These are phyloP conservation scores for Hypoxylon rickii DNA, from an alignment of 495 filamentous ascomycete genomes.

Conservation along the genomic window DNA sequence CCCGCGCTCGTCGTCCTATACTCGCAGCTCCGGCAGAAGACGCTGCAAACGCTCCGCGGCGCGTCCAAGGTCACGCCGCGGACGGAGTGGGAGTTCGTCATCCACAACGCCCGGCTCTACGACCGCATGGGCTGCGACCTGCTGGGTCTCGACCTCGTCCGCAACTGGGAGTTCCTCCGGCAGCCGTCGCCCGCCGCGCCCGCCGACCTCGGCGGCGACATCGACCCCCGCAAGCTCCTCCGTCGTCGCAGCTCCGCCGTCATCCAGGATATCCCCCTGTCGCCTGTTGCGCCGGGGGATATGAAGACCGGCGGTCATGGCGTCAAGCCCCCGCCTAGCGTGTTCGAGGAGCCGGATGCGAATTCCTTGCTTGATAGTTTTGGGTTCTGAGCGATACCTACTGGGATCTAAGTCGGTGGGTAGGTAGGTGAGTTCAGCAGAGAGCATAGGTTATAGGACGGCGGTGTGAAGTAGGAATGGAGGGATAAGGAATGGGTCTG, in stretches of 20 bases:
- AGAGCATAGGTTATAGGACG: background rate
- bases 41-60: constrained; percentile 81
- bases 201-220: constrained; percentile 45
- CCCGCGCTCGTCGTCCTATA: constrained; percentile 88
- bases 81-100: constrained; percentile 86
- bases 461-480: no score
- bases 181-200: constrained; percentile 43
- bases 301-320: constrained; percentile 53
- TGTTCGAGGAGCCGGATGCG: constrained; percentile 88
- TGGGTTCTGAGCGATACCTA: constrained; percentile 57
- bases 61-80: constrained; percentile 78
- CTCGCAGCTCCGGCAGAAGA: constrained; percentile 81
- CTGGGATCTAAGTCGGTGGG: background rate
- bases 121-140: constrained; percentile 95
- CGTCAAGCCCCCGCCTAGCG: constrained; percentile 66
- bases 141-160: constrained; percentile 83
- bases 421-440: background rate
- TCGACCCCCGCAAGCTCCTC: constrained; percentile 70
- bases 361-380: constrained; percentile 81
- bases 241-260: constrained; percentile 76
- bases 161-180: constrained; percentile 85
- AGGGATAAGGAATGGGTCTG: no score
- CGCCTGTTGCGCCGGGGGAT: constrained; percentile 43
- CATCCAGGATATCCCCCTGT: constrained; percentile 72
- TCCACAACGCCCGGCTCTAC: constrained; percentile 87